A percentile compares a stretch with the other conserved stretches of the same genome.
Conservation (phyloP, 148 eudicot species). For the Silene latifolia region DNA sequence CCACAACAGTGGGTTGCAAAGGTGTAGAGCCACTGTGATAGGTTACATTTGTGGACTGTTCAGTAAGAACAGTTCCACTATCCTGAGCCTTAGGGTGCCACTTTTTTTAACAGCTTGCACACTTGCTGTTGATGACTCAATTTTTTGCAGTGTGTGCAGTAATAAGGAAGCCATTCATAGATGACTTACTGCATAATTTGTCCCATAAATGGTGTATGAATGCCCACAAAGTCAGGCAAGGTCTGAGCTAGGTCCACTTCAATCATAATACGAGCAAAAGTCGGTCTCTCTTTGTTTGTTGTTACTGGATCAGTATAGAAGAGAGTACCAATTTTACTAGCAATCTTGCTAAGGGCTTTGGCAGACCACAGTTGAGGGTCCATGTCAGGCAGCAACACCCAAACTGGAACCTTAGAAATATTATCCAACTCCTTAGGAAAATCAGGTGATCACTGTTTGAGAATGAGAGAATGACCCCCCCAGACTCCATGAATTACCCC, state of each 20-base stretch:
- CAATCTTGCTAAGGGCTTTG: neutral
- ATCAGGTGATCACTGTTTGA: neutral
- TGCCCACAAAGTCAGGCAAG: neutral
- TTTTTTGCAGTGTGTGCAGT: neutral
- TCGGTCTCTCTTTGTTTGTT: too few species aligned
- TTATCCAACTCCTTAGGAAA: neutral
- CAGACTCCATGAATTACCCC: too few species aligned
- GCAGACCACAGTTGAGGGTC: neutral
- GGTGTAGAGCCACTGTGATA: too few species aligned
- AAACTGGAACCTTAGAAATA: neutral
- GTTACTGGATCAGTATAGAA: neutral
- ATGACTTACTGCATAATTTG: neutral
- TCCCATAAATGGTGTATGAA: neutral
- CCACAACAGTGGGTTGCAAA: too few species aligned
- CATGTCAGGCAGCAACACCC: neutral
- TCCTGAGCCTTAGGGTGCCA: too few species aligned
- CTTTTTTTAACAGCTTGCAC: too few species aligned
- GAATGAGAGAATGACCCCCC: neutral
- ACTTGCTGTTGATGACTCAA: neutral
- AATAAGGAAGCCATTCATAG: neutral
- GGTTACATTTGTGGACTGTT: too few species aligned
- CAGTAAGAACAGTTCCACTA: too few species aligned
- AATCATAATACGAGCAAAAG: neutral
- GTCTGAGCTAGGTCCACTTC: neutral
- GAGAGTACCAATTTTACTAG: neutral